A percentile compares a stretch with the other conserved stretches of the same genome.
These are phyloP conservation scores for Candida dajiaensis DNA, from an alignment of 805 yeast genomes.

Conservation along the genomic window DNA sequence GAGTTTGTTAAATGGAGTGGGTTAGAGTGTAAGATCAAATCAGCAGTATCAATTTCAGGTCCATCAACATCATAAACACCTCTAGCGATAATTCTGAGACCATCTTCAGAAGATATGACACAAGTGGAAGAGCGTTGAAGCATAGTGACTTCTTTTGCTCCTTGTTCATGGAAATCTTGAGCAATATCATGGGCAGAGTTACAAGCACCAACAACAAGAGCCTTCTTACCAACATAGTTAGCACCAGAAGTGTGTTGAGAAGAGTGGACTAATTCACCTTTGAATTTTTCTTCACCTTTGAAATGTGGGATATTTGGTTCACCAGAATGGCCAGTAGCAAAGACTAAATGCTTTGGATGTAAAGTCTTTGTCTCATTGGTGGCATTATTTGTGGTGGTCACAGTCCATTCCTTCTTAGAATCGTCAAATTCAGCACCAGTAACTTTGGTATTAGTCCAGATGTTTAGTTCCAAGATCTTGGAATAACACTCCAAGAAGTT, in stretches of 20 bases:
- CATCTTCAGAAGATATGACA: constrained; percentile 33
- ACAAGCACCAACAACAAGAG: constrained; percentile 40
- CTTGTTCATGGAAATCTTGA: constrained; percentile 40
- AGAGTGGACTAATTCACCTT: constrained; percentile 36
- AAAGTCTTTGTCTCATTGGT: constrained; percentile 23
- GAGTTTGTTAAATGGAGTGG: constrained; percentile 32
- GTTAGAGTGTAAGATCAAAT: constrained; percentile 28
- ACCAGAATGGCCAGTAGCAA: constrained; percentile 43
- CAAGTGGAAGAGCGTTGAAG: constrained; percentile 41
- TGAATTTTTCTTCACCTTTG: constrained; percentile 31
- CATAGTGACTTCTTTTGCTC: constrained; percentile 34
- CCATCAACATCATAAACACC: constrained; percentile 34
- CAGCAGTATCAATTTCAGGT: constrained; percentile 33
- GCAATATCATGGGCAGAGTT: constrained; percentile 42
- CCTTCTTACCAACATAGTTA: constrained; percentile 35
- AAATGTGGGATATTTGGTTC: constrained; percentile 38
- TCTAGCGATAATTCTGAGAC: constrained; percentile 25
- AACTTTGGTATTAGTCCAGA: constrained; percentile 30
- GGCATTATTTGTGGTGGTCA: constrained; percentile 25
- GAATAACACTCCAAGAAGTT: constrained; percentile 38
- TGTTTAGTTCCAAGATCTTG: constrained; percentile 34
- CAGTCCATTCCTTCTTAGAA: constrained; percentile 27
- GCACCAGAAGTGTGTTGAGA: constrained; percentile 37
- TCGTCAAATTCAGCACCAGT: constrained; percentile 28
- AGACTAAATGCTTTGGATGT: constrained; percentile 32